These are phyloP conservation scores for Myxozyma neglecta DNA, from an alignment of 805 yeast genomes.

Conservation along the genomic window DNA sequence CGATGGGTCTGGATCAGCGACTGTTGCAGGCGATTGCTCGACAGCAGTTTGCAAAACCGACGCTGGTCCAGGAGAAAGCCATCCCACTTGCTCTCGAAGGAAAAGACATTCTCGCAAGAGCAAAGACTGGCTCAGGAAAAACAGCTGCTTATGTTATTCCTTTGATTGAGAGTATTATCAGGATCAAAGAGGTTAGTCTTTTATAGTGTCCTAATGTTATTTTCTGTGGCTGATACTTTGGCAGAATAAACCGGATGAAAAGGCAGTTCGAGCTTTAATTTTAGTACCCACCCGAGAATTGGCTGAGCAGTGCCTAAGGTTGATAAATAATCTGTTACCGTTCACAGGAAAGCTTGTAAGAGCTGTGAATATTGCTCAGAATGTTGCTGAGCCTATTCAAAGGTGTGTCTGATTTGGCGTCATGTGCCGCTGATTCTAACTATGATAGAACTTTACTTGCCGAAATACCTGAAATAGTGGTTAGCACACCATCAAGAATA, in stretches of 20 bases:
- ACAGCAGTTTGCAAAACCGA: slow-evolving; percentile 81
- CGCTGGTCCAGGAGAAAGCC: slow-evolving; percentile 86
- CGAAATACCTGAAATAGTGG: slow-evolving; percentile 75
- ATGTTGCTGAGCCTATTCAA: slow-evolving; percentile 67
- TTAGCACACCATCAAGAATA: slow-evolving; percentile 85
- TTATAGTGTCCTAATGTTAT: no score
- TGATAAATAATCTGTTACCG: slow-evolving; percentile 64
- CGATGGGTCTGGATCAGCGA: slow-evolving; percentile 78
- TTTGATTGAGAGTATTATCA: slow-evolving; percentile 71
- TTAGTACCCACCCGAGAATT: slow-evolving; percentile 93
- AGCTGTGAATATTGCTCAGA: slow-evolving; percentile 65
- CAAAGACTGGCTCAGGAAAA: slow-evolving; percentile 95
- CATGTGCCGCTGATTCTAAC: not conserved
- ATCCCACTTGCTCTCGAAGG: slow-evolving; percentile 88
- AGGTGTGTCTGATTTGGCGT: slow-evolving; percentile 24
- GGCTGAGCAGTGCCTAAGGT: slow-evolving; percentile 76
- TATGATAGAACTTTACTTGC: slow-evolving; percentile 55
- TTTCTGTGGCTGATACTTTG: not conserved
- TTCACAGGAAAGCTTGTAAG: slow-evolving; percentile 69
- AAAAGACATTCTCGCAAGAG: slow-evolving; percentile 89
- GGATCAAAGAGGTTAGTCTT: slow-evolving; percentile 29
- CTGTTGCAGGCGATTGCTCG: slow-evolving; percentile 74
- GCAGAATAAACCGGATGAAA: slow-evolving; percentile 32
- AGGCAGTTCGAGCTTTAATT: slow-evolving; percentile 58
- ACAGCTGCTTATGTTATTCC: slow-evolving; percentile 91